Percentiles rank a stretch among this genome's conserved stretches.
phyloP scores from a whole-genome alignment of 202 grass and related monocot genomes.

The Schoenoplectus triqueter region DNA sequence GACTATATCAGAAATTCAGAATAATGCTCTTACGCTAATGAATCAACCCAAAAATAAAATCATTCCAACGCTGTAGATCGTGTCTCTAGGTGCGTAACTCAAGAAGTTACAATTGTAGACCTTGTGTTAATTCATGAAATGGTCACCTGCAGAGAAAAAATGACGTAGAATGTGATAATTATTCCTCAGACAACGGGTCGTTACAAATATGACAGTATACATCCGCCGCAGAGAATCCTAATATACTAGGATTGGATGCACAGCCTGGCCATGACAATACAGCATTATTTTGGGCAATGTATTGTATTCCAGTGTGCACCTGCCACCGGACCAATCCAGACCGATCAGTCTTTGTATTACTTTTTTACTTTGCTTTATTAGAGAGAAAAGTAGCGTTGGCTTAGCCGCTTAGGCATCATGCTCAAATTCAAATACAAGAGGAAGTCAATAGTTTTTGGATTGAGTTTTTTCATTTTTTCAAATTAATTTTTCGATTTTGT shows the following conservation, averaged over 20 bases:
- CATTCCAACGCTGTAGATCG: not conserved
- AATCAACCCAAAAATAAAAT: not conserved
- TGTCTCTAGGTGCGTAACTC: not conserved
- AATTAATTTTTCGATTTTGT: not conserved
- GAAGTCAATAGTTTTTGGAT: not conserved
- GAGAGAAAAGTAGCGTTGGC: not conserved
- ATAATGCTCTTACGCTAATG: not conserved
- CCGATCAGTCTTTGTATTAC: not conserved
- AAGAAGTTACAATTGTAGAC: not conserved
- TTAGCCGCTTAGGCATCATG: not conserved
- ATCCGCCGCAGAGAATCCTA: not conserved
- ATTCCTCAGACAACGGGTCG: not conserved
- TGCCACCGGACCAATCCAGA: not conserved
- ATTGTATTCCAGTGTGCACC: slow-evolving; percentile 2
- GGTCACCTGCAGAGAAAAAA: not conserved
- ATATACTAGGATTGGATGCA: not conserved
- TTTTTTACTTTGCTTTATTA: slow-evolving; percentile 1
- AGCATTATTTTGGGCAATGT: not conserved
- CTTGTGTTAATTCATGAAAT: not conserved
- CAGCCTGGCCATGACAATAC: slow-evolving; percentile 14
- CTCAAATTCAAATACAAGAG: not conserved
- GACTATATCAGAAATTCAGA: not conserved
- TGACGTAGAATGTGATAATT: not conserved
- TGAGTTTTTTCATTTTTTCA: not conserved
- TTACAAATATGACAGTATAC: not conserved